Evolutionary conservation across 306 rosid genomes (phyloP).

Genomic region (Begonia peltatifolia): DNA sequence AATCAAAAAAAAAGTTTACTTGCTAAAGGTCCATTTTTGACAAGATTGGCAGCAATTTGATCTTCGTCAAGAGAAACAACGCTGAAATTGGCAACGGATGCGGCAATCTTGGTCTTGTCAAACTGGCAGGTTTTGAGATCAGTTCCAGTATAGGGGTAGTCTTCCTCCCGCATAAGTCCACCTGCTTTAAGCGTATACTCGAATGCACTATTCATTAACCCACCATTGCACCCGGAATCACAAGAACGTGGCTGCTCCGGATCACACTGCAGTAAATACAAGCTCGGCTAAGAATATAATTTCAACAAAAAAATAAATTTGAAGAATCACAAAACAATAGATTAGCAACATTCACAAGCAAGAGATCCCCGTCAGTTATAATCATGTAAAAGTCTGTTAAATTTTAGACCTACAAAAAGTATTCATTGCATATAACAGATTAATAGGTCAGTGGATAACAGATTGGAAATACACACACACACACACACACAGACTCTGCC

Average conservation of each 20-base stretch:
- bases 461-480: too few species aligned
- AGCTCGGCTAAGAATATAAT: not conserved
- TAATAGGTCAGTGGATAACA: too few species aligned
- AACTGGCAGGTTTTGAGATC: constrained; percentile 65
- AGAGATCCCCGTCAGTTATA: too few species aligned
- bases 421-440: too few species aligned
- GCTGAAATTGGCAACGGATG: constrained; percentile 83
- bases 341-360: too few species aligned
- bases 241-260: constrained; percentile 74
- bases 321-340: too few species aligned
- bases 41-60: constrained; percentile 88
- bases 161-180: constrained; percentile 80
- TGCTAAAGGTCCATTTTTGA: constrained; percentile 89
- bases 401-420: too few species aligned
- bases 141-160: constrained; percentile 76
- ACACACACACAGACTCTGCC: too few species aligned
- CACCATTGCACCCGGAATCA: constrained; percentile 92
- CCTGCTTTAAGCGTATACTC: constrained; percentile 84
- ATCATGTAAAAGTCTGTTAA: too few species aligned
- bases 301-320: too few species aligned
- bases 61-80: constrained; percentile 70
- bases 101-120: constrained; percentile 63
- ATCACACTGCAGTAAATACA: constrained; percentile 52
- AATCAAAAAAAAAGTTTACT: constrained; percentile 16
- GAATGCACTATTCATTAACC: constrained; percentile 92